These are phyloP conservation scores for Novymonas esmeraldas DNA, from an alignment of 208 protist genomes.

Conservation along the genomic window DNA sequence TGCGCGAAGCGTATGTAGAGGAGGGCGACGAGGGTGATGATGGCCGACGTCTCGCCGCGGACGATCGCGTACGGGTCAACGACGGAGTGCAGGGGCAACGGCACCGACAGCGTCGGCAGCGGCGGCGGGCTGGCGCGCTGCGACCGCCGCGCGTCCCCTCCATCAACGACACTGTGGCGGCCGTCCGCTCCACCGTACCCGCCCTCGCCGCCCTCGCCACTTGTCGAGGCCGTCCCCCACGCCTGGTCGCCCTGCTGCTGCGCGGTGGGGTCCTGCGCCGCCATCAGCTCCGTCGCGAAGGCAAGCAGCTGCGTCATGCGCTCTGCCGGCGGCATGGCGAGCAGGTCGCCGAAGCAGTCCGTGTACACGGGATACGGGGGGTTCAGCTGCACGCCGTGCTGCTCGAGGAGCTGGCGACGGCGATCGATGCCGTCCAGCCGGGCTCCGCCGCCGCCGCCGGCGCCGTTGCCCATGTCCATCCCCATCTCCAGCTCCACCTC, in stretches of 20 bases:
- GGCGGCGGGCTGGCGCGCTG: not conserved
- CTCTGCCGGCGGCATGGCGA: constrained; percentile 51
- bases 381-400: constrained; percentile 84
- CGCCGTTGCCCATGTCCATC: not conserved
- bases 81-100: constrained; percentile 71
- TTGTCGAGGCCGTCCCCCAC: constrained; percentile 13
- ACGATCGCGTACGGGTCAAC: constrained; percentile 78
- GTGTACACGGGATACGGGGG: constrained; percentile 83
- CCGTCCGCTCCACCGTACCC: not conserved
- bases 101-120: constrained; percentile 31
- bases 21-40: constrained; percentile 81
- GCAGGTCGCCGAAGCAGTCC: constrained; percentile 87
- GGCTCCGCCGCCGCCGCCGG: constrained; percentile 12
- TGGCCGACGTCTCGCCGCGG: constrained; percentile 58
- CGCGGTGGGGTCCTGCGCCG: constrained; percentile 35
- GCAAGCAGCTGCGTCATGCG: constrained; percentile 82
- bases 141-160: constrained; percentile 1
- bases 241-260: constrained; percentile 31
- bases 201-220: not conserved
- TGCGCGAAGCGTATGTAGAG: constrained; percentile 89
- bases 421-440: constrained; percentile 34
- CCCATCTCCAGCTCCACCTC: constrained; percentile 1
- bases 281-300: constrained; percentile 86
- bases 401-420: constrained; percentile 71
- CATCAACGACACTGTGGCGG: not conserved